Evolutionary conservation across 2,329 filamentous ascomycete genomes (phyloP), one percentile per base, ranked within the genome.

Genomic region (Knoxdaviesia capensis): DNA sequence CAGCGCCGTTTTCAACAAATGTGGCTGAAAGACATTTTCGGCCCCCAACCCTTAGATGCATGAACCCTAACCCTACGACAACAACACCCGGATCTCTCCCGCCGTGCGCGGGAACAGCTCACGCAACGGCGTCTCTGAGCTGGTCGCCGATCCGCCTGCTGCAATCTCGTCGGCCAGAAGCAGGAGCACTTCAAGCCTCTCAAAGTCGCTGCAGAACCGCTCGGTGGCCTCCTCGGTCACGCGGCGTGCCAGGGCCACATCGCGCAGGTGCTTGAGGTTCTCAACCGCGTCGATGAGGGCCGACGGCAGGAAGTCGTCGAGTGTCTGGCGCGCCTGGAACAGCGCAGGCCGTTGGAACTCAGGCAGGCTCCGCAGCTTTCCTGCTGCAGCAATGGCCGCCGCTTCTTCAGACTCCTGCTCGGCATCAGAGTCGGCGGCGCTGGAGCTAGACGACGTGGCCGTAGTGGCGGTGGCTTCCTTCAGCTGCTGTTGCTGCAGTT

Each of bases 261-360:
- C 81, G 47, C 80, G 76, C 1, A 98, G 61, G 36, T 73, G 65
- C 48, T 78, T 79, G 30, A 96, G 59, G 46, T 85, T 83, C 41
- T 90, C 81, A 50, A 83, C 76, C 3, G 87, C 87, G 55, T 98
- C 90, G 66, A 94, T 88, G 31, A 94, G 68, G 3, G 88, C 90
- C 1, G 85, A 92, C 0, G 90, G 87, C 29, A 98, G 64, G 60
- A 96, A 98, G 46, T 85, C 77, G 53, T 98, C 90, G 6, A 98
- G 66, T 36, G 69, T 71, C 51, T 87, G 82, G 51, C 83, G 83
- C 2, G 79, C 76, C 40, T 66, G 61, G 1, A 69, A 60, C n/a
- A 96, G 64, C 0, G 68, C 58, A 5, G 68, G 60, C 0, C 72
- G 68, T 45, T 77, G 69, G 52, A 84, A 72, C 4, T 68, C 59